Conservation (phyloP, 768 basidiomycete genomes). For the Suillus subluteus region DNA sequence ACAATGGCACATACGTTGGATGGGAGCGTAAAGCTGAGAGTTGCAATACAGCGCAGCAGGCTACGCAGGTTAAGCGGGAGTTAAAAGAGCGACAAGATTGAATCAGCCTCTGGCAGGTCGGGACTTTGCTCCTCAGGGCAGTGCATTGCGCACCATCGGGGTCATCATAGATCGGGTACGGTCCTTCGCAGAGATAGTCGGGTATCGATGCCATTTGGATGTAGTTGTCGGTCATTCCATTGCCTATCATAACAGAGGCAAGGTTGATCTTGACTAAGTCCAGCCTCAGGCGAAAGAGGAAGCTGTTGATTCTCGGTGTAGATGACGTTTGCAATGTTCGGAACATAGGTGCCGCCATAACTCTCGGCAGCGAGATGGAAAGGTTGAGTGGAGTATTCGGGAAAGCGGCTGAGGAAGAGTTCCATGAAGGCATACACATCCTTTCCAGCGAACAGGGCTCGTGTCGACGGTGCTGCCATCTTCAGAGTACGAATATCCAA, state of each 20-base stretch:
- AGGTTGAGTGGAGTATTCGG: slow-evolving; percentile 66
- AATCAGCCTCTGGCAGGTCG: slow-evolving; percentile 75
- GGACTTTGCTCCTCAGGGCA: slow-evolving; percentile 62
- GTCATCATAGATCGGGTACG: slow-evolving; percentile 80
- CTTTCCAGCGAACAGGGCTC: slow-evolving; percentile 82
- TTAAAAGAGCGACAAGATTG: slow-evolving; percentile 68
- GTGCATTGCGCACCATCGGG: slow-evolving; percentile 68
- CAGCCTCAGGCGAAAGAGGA: slow-evolving; percentile 44
- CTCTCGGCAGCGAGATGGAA: slow-evolving; percentile 86
- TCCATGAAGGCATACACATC: slow-evolving; percentile 89
- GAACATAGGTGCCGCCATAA: slow-evolving; percentile 80
- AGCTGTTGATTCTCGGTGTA: slow-evolving; percentile 74
- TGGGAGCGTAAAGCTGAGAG: slow-evolving; percentile 67
- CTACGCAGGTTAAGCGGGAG: slow-evolving; percentile 66
- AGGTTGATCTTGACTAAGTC: slow-evolving; percentile 79
- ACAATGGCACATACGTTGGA: slow-evolving; percentile 57
- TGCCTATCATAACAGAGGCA: slow-evolving; percentile 82
- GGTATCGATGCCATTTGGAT: slow-evolving; percentile 80
- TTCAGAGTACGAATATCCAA: slow-evolving; percentile 87
- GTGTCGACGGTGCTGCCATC: slow-evolving; percentile 76
- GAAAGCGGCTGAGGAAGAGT: slow-evolving; percentile 78
- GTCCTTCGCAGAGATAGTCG: slow-evolving; percentile 82
- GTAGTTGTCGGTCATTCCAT: slow-evolving; percentile 84
- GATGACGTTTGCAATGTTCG: slow-evolving; percentile 85
- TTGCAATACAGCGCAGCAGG: slow-evolving; percentile 83